These are phyloP conservation scores for Epichloe hybrida DNA, from an alignment of 2,329 filamentous ascomycete genomes.

Conservation along the genomic window DNA sequence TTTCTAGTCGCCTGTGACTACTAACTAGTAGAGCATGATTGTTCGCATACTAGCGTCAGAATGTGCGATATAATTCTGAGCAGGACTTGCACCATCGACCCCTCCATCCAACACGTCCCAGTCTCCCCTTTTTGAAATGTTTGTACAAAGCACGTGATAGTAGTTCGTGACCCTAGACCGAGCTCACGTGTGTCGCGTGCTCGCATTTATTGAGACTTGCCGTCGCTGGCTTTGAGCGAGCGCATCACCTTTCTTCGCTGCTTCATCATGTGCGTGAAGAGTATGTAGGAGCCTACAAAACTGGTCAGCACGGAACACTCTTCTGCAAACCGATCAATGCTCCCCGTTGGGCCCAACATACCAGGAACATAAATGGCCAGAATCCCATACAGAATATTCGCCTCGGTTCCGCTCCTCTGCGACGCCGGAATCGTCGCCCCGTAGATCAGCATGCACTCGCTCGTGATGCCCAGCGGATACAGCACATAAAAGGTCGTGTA, in stretches of 20 bases:
- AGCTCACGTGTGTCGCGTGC: background rate
- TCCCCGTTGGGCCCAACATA: slow-evolving; percentile 29
- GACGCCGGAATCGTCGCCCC: slow-evolving; percentile 48
- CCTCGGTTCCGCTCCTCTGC: slow-evolving; percentile 30
- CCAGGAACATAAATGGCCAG: slow-evolving; percentile 69
- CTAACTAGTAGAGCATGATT: too few species aligned
- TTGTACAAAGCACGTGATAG: background rate
- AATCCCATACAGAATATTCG: slow-evolving; percentile 48
- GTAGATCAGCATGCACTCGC: slow-evolving; percentile 74
- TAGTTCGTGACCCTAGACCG: too few species aligned
- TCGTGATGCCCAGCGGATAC: slow-evolving; percentile 82
- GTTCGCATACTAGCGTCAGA: too few species aligned
- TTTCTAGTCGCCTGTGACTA: too few species aligned
- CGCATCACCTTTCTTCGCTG: slow-evolving; percentile 73
- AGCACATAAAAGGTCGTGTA: slow-evolving; percentile 90
- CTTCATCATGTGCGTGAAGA: slow-evolving; percentile 91
- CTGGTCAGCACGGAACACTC: background rate
- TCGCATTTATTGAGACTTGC: slow-evolving; percentile 26
- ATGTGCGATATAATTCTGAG: too few species aligned
- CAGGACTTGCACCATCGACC: too few species aligned
- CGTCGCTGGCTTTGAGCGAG: slow-evolving; percentile 37
- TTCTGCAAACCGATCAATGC: too few species aligned
- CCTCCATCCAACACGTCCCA: too few species aligned
- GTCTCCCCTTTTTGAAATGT: too few species aligned
- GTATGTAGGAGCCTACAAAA: slow-evolving; percentile 52